A percentile compares a stretch with the other conserved stretches of the same genome.
phyloP scores from a whole-genome alignment of 1,284 basidiomycete species.

The Marasmius sp. region DNA sequence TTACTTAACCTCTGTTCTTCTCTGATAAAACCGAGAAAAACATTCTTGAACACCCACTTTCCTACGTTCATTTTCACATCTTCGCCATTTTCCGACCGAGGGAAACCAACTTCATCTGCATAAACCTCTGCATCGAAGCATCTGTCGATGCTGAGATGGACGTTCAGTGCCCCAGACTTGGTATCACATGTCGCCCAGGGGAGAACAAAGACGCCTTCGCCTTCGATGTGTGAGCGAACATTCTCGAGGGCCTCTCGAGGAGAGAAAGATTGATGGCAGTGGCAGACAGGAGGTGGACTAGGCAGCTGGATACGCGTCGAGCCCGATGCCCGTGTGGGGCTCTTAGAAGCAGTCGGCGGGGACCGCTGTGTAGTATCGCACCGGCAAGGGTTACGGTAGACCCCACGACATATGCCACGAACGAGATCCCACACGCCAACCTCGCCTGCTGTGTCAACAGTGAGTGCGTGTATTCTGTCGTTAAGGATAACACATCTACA shows the following conservation, averaged over 20 bases:
- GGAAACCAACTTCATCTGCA: conserved; percentile 83
- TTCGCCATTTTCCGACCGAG: conserved; percentile 52
- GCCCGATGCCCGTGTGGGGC: neutral
- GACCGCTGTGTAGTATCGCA: neutral
- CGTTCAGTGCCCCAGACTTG: conserved; percentile 82
- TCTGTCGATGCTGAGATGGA: conserved; percentile 78
- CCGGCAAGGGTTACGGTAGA: conserved; percentile 35
- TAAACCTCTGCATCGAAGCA: conserved; percentile 97
- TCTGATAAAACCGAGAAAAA: conserved; percentile 69
- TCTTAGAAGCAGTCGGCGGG: neutral
- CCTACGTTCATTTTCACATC: conserved; percentile 86
- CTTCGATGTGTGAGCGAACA: conserved; percentile 88
- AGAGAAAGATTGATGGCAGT: conserved; percentile 20
- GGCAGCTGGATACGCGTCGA: neutral
- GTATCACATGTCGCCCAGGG: conserved; percentile 92
- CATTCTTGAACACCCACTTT: conserved; percentile 76
- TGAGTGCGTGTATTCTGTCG: conserved; percentile 89
- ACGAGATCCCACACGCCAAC: conserved; percentile 95
- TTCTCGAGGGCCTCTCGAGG: conserved; percentile 85
- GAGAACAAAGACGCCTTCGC: conserved; percentile 78
- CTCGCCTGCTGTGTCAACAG: conserved; percentile 84
- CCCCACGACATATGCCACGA: conserved; percentile 75
- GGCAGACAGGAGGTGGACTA: neutral
- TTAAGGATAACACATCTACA: conserved; percentile 76
- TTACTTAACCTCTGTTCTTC: conserved; percentile 52